Base-by-base conservation (phyloP, 129 eudicot species). In the Tagetes erecta region DNA sequence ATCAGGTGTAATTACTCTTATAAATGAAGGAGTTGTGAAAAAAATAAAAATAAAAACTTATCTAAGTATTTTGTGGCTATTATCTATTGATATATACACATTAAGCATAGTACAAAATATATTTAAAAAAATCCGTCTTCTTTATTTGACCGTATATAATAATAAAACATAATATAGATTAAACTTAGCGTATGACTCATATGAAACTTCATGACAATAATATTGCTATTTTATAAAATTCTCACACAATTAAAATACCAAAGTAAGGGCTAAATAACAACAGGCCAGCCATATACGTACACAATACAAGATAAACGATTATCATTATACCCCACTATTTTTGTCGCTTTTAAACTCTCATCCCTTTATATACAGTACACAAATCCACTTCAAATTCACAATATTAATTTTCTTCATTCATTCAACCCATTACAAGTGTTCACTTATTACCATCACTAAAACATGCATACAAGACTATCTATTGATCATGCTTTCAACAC, bases 381-480 rank as follows among this genome's bases (percentile, higher is more conserved):
- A 44, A 57, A 72, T 64, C 77, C 76, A 84, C 80, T 84, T 70
- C 77, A 72, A 20, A 20, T 36, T 79, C 39, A 70, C 36, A 73
- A 81, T 41, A 50, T 60, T 20, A 20, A 20, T 20, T 46, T 68
- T 69, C 80, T 78, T 73, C 50, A 49, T 72, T 64, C 50, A 20
- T 20, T 20, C 27, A 20, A 55, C 33, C 81, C 46, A 20, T 6
- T 40, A 64, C 49, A 64, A 40, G 70, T 64, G 49, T 20, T 39
- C 35, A 39, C 14, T 64, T 44, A 5, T 47, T 33, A 50, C 1
- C 62, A 69, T 8, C 45, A 38, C 11, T 6, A 11, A 68, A 49
- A 70, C 67, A 88, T 83, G 93, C 83, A 84, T 67, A 78, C 89
- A 82, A 70, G 58, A 76, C 20, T 67, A 50, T 73, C 83, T 38